These are phyloP conservation scores for Astragalus membranaceus DNA, from an alignment of 306 rosid genomes.

Conservation along the genomic window DNA sequence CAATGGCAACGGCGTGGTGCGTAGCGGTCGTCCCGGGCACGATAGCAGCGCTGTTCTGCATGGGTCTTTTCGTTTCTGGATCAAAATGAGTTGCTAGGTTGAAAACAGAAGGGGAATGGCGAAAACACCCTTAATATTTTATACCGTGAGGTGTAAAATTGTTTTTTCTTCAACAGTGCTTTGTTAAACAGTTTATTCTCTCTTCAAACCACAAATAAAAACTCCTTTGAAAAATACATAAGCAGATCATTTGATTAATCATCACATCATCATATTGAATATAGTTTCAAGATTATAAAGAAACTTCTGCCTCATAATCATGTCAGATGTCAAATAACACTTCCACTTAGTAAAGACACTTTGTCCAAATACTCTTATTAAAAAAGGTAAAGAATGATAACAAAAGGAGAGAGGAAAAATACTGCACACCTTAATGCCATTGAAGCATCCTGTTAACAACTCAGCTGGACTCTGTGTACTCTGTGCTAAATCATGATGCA, in stretches of 20 bases:
- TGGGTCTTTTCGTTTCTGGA: no score
- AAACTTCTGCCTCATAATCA: background rate
- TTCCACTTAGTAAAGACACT: background rate
- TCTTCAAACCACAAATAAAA: background rate
- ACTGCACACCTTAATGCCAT: constrained; percentile 60
- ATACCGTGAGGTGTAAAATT: no score
- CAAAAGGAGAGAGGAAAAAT: constrained; percentile 2
- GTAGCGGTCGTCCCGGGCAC: no score
- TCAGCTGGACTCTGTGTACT: constrained; percentile 52
- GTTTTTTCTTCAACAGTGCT: no score
- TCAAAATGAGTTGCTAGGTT: no score
- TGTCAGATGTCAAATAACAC: background rate
- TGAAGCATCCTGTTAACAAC: constrained; percentile 62
- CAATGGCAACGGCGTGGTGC: no score
- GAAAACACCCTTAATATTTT: no score
- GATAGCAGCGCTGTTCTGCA: no score
- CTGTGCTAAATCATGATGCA: constrained; percentile 58
- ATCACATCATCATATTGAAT: background rate
- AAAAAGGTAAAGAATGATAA: background rate
- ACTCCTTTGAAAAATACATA: background rate
- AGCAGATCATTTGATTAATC: background rate
- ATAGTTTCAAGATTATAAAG: background rate
- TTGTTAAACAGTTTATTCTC: no score
- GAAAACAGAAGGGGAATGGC: no score
- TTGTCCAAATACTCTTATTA: background rate